Percentiles rank a stretch among this genome's conserved stretches.
Conservation (phyloP, 2,329 filamentous ascomycete genomes). For the Metarhizium rileyi region DNA sequence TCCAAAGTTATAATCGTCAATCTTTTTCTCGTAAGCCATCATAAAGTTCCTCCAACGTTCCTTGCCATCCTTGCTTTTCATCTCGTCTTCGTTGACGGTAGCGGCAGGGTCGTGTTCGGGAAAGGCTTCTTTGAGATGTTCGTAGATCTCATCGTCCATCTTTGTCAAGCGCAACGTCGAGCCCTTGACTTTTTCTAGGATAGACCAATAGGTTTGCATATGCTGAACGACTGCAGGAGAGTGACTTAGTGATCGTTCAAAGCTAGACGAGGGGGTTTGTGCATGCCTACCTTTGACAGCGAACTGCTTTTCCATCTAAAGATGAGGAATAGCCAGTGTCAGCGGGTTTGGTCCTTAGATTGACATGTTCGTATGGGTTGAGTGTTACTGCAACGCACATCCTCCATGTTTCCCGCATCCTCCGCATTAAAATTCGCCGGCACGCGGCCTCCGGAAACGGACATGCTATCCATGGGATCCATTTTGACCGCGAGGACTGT, state of each 20-base stretch:
- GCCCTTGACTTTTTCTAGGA: slow-evolving; percentile 83
- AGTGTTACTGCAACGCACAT: slow-evolving; percentile 31
- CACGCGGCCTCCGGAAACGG: slow-evolving; percentile 20
- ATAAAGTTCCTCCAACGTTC: slow-evolving; percentile 92
- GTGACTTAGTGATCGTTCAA: background rate
- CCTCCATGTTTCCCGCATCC: slow-evolving; percentile 44
- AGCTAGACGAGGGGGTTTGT: background rate
- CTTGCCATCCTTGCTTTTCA: slow-evolving; percentile 97
- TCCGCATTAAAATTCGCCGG: slow-evolving; percentile 52
- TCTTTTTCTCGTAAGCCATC: slow-evolving; percentile 83
- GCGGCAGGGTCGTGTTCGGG: slow-evolving; percentile 81
- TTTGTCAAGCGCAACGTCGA: slow-evolving; percentile 87
- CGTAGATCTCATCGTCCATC: slow-evolving; percentile 88
- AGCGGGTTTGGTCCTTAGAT: slow-evolving; percentile 2
- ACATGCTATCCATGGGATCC: slow-evolving; percentile 31
- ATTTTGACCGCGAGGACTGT: slow-evolving; percentile 13
- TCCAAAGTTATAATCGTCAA: slow-evolving; percentile 98
- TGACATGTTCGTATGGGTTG: background rate
- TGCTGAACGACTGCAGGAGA: slow-evolving; percentile 65
- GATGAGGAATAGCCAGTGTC: background rate
- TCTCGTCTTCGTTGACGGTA: slow-evolving; percentile 79
- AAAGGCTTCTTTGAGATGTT: slow-evolving; percentile 78
- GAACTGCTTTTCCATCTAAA: slow-evolving; percentile 96
- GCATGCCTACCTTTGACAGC: slow-evolving; percentile 70
- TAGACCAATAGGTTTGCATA: slow-evolving; percentile 93